These are phyloP conservation scores for Phytopythium kandeliae DNA, from an alignment of 352 stramenopile species.

Conservation along the genomic window DNA sequence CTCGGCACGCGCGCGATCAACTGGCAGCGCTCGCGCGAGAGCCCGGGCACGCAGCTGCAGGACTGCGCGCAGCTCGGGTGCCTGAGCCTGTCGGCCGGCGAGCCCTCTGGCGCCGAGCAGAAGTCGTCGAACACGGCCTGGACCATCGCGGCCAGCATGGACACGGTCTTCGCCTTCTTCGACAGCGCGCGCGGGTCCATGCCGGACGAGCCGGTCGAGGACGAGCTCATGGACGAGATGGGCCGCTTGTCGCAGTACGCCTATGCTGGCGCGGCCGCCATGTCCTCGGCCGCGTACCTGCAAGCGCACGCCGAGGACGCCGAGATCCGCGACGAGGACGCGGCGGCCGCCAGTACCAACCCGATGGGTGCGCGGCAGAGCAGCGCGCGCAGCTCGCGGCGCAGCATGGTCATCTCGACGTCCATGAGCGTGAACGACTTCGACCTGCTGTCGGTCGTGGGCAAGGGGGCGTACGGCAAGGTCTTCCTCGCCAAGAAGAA, in stretches of 20 bases:
- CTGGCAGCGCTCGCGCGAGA: constrained; percentile 72
- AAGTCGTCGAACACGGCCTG: constrained; percentile 77
- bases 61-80: constrained; percentile 70
- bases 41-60: constrained; percentile 57
- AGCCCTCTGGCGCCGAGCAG: constrained; percentile 55
- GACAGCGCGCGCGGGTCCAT: constrained; percentile 74
- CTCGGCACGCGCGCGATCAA: constrained; percentile 75
- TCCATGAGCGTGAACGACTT: constrained; percentile 74
- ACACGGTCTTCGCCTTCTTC: constrained; percentile 84
- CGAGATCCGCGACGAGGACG: constrained; percentile 56
- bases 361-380: constrained; percentile 25
- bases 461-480: constrained; percentile 85
- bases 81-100: constrained; percentile 67
- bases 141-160: constrained; percentile 80
- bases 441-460: constrained; percentile 77
- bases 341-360: constrained; percentile 4
- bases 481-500: constrained; percentile 86
- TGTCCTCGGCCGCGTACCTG: constrained; percentile 41
- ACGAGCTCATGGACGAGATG: constrained; percentile 80
- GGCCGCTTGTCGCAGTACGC: constrained; percentile 65
- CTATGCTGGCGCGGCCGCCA: constrained; percentile 48
- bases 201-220: constrained; percentile 62
- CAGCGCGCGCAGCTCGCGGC: constrained; percentile 35
- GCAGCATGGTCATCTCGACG: constrained; percentile 81
- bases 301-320: constrained; percentile 69